A percentile compares a stretch with the other conserved stretches of the same genome.
These are phyloP conservation scores for Beauveria sp. DNA, from an alignment of 2,329 filamentous ascomycete genomes.

Conservation along the genomic window DNA sequence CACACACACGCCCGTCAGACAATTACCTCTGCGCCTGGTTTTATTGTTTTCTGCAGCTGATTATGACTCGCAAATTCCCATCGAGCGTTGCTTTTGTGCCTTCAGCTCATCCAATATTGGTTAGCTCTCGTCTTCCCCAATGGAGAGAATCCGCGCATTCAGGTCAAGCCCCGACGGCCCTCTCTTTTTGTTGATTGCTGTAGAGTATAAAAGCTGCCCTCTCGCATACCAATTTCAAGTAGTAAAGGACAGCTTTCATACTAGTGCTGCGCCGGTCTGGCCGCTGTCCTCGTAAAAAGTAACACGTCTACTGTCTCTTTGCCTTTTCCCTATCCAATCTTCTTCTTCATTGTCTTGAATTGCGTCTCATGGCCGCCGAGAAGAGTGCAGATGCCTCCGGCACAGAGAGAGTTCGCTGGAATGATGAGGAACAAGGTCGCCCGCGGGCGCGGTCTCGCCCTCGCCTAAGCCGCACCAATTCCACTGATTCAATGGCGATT, in stretches of 20 bases:
- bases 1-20: not conserved
- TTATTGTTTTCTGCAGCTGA: not conserved
- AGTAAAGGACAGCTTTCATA: not conserved
- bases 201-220: not conserved
- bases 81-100: not conserved
- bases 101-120: not conserved
- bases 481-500: slow-evolving; percentile 34
- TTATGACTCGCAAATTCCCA: not conserved
- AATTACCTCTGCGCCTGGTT: not conserved
- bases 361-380: not conserved
- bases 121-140: not conserved
- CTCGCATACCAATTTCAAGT: not conserved
- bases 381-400: slow-evolving; percentile 13
- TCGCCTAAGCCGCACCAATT: slow-evolving; percentile 19
- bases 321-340: not conserved
- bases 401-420: slow-evolving; percentile 28
- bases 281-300: not conserved
- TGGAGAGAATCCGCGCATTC: not conserved
- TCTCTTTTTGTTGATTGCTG: not conserved
- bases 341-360: not conserved
- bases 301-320: not conserved
- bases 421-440: slow-evolving; percentile 27
- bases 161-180: not conserved
- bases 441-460: slow-evolving; percentile 16
- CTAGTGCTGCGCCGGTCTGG: not conserved